These are phyloP conservation scores for Geranomyces variabilis DNA, from an alignment of 192 early-diverging fungal genomes.

Conservation along the genomic window DNA sequence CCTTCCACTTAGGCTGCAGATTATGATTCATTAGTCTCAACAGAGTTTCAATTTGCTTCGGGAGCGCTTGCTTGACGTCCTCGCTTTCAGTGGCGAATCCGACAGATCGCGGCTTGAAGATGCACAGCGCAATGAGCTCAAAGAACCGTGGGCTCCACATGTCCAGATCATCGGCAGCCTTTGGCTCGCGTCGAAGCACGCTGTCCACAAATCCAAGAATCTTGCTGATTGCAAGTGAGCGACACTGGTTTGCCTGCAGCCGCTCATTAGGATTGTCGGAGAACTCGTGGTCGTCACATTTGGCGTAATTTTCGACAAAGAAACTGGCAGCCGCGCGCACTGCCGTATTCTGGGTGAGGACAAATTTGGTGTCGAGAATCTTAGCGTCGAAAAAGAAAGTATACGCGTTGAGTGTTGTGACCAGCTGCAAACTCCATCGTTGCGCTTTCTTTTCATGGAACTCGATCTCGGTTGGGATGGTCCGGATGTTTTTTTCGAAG, in stretches of 20 bases:
- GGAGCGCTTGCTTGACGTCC: conserved; percentile 36
- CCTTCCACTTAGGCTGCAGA: neutral
- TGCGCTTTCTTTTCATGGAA: conserved; percentile 23
- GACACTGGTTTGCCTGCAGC: conserved; percentile 6
- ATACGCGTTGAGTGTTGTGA: conserved; percentile 40
- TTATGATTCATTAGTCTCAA: conserved; percentile 17
- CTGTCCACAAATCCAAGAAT: conserved; percentile 31
- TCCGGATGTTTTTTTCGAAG: conserved; percentile 7
- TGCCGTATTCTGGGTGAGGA: neutral
- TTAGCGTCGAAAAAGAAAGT: conserved; percentile 37
- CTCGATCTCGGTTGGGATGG: conserved; percentile 2
- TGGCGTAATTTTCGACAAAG: conserved; percentile 25
- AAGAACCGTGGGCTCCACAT: conserved; percentile 48
- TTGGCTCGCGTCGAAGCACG: neutral
- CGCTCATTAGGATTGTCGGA: neutral
- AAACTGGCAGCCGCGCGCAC: neutral
- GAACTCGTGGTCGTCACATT: too few relatives aligned
- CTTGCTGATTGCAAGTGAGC: conserved; percentile 29
- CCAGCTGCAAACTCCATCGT: conserved; percentile 31
- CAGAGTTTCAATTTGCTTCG: conserved; percentile 19
- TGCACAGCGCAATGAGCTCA: conserved; percentile 42
- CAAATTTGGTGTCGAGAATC: conserved; percentile 15
- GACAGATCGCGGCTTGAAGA: conserved; percentile 45
- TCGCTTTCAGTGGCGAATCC: conserved; percentile 43
- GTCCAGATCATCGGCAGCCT: neutral